Evolutionary conservation across 1,139 yeast genomes (phyloP).

Genomic region (Candida sanyaensis): DNA sequence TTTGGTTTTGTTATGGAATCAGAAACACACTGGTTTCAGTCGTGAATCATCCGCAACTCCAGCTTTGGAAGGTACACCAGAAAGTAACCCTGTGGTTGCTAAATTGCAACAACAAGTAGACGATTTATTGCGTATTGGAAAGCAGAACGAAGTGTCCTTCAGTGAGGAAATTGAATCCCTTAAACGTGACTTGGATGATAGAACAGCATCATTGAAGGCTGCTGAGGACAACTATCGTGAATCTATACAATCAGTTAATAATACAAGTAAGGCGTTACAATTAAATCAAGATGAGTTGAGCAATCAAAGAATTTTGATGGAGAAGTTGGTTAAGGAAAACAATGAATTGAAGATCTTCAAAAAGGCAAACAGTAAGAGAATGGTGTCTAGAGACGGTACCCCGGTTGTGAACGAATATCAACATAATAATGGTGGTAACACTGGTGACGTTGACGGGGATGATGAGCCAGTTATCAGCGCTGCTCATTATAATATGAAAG

Average conservation of each 20-base stretch:
- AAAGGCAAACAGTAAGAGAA: slow-evolving; percentile 39
- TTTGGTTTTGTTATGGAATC: slow-evolving; percentile 41
- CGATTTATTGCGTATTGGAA: slow-evolving; percentile 41
- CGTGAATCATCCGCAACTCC: slow-evolving; percentile 13
- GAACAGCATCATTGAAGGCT: slow-evolving; percentile 35
- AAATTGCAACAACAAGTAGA: slow-evolving; percentile 52
- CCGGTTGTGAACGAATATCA: slow-evolving; percentile 19
- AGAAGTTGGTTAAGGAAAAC: slow-evolving; percentile 61
- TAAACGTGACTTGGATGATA: slow-evolving; percentile 34
- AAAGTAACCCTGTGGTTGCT: slow-evolving; percentile 29
- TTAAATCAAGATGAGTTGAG: slow-evolving; percentile 71
- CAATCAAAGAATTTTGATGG: slow-evolving; percentile 57
- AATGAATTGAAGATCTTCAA: slow-evolving; percentile 65
- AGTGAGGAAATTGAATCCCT: slow-evolving; percentile 36
- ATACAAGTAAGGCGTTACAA: slow-evolving; percentile 73
- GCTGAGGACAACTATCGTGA: slow-evolving; percentile 63
- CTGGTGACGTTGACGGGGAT: slow-evolving; percentile 32
- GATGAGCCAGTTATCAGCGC: slow-evolving; percentile 53
- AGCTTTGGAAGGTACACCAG: slow-evolving; percentile 13
- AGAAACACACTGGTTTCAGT: slow-evolving; percentile 11
- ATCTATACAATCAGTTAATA: slow-evolving; percentile 70
- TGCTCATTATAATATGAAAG: slow-evolving; percentile 74
- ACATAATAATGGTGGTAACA: slow-evolving; percentile 17
- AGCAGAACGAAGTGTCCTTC: slow-evolving; percentile 38
- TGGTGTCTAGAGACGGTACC: slow-evolving; percentile 28